phyloP scores from a whole-genome alignment of 208 protist genomes.

The Trypanosoma boissoni region DNA sequence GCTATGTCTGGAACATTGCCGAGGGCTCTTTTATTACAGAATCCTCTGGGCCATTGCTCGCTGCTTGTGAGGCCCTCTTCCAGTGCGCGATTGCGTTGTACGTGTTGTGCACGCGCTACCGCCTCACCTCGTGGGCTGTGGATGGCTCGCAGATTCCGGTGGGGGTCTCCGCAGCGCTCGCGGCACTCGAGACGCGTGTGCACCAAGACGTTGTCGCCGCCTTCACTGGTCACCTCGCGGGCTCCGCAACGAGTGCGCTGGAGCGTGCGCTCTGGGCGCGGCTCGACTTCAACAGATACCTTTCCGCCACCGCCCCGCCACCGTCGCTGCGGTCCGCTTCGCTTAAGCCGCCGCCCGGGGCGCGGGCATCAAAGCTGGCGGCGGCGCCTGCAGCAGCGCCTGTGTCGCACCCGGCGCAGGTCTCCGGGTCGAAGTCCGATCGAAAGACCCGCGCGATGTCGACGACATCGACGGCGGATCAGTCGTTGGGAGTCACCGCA shows the following conservation, averaged over 20 bases:
- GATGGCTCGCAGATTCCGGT: slow-evolving; percentile 39
- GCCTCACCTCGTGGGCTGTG: slow-evolving; percentile 70
- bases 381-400: too few species aligned
- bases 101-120: slow-evolving; percentile 58
- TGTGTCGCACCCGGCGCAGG: too few species aligned
- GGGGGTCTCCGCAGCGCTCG: slow-evolving; percentile 69
- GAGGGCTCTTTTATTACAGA: slow-evolving; percentile 70
- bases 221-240: slow-evolving; percentile 57
- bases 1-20: slow-evolving; percentile 69
- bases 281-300: slow-evolving; percentile 79
- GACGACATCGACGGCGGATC: slow-evolving; percentile 93
- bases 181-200: slow-evolving; percentile 57
- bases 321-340: slow-evolving; percentile 1
- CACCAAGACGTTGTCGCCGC: slow-evolving; percentile 62
- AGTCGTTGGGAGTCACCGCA: too few species aligned
- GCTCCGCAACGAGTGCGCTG: slow-evolving; percentile 34
- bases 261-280: slow-evolving; percentile 75
- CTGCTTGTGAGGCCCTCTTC: slow-evolving; percentile 44
- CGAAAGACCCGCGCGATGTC: too few species aligned
- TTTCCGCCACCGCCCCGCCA: slow-evolving; percentile 24
- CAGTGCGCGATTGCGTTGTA: slow-evolving; percentile 45
- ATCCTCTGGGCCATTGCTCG: slow-evolving; percentile 38
- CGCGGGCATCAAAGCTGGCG: neutral
- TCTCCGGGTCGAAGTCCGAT: too few species aligned
- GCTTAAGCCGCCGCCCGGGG: neutral